Evolutionary conservation across 192 early-diverging fungal species (phyloP).

Genomic region (Coemansia furcata): DNA sequence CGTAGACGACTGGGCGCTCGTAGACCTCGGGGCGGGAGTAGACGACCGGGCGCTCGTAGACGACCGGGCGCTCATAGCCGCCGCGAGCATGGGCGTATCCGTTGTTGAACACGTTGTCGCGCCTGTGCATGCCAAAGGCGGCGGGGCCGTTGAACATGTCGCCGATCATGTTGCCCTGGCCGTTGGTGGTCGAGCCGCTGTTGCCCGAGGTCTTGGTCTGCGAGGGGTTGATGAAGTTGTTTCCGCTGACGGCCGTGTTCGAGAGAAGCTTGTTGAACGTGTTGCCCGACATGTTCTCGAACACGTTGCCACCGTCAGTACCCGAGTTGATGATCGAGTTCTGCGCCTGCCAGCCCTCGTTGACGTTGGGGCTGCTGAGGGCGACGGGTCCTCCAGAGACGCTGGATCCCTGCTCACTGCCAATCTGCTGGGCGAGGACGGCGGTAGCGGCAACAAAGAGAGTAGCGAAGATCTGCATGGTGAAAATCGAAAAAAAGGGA

Average conservation of each 20-base stretch:
- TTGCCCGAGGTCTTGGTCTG: slow-evolving; percentile 28
- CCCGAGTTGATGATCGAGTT: slow-evolving; percentile 30
- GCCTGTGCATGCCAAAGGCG: slow-evolving; percentile 16
- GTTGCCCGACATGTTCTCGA: slow-evolving; percentile 18
- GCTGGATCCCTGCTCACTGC: slow-evolving; percentile 15
- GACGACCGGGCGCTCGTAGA: slow-evolving; percentile 11
- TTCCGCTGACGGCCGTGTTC: slow-evolving; percentile 33
- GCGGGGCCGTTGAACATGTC: slow-evolving; percentile 10
- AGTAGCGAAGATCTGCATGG: slow-evolving; percentile 30
- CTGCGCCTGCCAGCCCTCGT: slow-evolving; percentile 37
- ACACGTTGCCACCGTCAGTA: slow-evolving; percentile 29
- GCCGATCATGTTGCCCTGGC: slow-evolving; percentile 35
- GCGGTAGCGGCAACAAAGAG: slow-evolving; percentile 26
- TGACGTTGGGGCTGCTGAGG: slow-evolving; percentile 36
- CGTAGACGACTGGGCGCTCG: slow-evolving; percentile 7
- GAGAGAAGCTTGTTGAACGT: slow-evolving; percentile 22
- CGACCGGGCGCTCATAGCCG: slow-evolving; percentile 14
- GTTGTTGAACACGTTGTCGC: slow-evolving; percentile 34
- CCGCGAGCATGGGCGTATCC: not conserved
- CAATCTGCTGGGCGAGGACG: slow-evolving; percentile 34
- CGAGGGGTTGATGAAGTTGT: slow-evolving; percentile 43
- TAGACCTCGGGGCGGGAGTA: slow-evolving; percentile 9
- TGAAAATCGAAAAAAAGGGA: not conserved
- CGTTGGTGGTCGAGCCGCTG: slow-evolving; percentile 37
- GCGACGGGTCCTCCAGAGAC: slow-evolving; percentile 25